A percentile compares a stretch with the other conserved stretches of the same genome.
phyloP scores from a whole-genome alignment of 257 asterid genomes.

The Anisodus acutangulus region DNA sequence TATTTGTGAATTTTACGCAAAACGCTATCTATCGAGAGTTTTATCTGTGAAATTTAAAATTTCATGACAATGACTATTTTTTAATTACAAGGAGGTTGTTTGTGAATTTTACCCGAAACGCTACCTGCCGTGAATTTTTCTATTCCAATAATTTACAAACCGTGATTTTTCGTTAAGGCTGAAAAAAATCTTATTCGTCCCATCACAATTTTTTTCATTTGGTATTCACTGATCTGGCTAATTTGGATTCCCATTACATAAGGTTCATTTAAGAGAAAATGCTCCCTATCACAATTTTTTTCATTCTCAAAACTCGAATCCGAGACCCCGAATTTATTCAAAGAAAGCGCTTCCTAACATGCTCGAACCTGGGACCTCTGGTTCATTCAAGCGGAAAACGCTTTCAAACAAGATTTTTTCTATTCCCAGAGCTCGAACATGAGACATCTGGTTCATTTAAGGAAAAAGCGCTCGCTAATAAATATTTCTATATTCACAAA shows the following conservation, averaged over 20 bases:
- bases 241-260: too few relatives aligned
- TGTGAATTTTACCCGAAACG: background rate
- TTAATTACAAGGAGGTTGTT: background rate
- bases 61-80: background rate
- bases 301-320: too few relatives aligned
- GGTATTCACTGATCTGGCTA: too few relatives aligned
- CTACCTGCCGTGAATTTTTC: background rate
- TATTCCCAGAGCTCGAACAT: background rate
- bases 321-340: too few relatives aligned
- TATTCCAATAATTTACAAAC: background rate
- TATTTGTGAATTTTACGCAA: background rate
- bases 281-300: too few relatives aligned
- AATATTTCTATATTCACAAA: background rate
- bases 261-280: too few relatives aligned
- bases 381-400: too few relatives aligned
- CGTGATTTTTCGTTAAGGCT: accelerated
- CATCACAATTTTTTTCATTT: background rate
- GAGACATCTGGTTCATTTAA: too few relatives aligned
- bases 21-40: background rate
- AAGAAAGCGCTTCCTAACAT: too few relatives aligned
- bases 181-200: background rate
- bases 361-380: too few relatives aligned
- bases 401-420: background rate
- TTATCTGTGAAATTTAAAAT: background rate
- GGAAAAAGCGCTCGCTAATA: too few relatives aligned